phyloP scores from a whole-genome alignment of 768 basidiomycete genomes.

The Phylloporus sp. region DNA sequence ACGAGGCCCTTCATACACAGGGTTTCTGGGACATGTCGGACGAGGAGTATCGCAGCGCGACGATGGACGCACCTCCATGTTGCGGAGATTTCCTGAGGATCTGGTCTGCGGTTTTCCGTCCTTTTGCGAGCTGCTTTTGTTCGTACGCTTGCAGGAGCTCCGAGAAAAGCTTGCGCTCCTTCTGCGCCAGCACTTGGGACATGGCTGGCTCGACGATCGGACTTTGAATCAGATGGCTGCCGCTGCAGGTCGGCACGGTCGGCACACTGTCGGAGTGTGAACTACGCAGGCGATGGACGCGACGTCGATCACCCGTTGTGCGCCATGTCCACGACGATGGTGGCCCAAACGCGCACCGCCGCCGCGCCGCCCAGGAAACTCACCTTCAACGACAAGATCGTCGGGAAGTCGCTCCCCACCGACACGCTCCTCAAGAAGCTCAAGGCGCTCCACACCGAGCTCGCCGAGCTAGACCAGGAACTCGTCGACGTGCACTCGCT shows the following conservation, averaged over 20 bases:
- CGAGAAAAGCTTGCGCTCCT: constrained; percentile 83
- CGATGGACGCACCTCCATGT: constrained; percentile 75
- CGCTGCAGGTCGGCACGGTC: not conserved
- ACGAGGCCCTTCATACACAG: constrained; percentile 95
- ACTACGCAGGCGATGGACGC: constrained; percentile 1
- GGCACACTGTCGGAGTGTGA: constrained; percentile 1
- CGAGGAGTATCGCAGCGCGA: not conserved
- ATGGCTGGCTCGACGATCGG: constrained; percentile 7
- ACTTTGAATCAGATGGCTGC: too few relatives aligned
- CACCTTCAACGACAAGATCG: constrained; percentile 77
- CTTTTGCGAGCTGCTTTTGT: constrained; percentile 82
- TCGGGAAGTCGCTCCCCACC: constrained; percentile 70
- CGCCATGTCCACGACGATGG: constrained; percentile 48
- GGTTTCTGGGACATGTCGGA: constrained; percentile 58
- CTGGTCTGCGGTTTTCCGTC: constrained; percentile 84
- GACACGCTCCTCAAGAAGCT: constrained; percentile 86
- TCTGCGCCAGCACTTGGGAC: constrained; percentile 55
- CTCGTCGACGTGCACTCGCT: constrained; percentile 73
- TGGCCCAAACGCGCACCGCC: constrained; percentile 67
- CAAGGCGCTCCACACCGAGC: constrained; percentile 68
- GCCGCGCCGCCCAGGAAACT: constrained; percentile 57
- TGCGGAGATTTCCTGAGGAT: constrained; percentile 95
- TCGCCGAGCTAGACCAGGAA: constrained; percentile 87
- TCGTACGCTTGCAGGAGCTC: constrained; percentile 88
- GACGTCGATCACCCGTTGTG: constrained; percentile 4